A percentile compares a stretch with the other conserved stretches of the same genome.
Evolutionary conservation across 495 filamentous ascomycete species (phyloP).

Genomic region (Tricharina praecox): DNA sequence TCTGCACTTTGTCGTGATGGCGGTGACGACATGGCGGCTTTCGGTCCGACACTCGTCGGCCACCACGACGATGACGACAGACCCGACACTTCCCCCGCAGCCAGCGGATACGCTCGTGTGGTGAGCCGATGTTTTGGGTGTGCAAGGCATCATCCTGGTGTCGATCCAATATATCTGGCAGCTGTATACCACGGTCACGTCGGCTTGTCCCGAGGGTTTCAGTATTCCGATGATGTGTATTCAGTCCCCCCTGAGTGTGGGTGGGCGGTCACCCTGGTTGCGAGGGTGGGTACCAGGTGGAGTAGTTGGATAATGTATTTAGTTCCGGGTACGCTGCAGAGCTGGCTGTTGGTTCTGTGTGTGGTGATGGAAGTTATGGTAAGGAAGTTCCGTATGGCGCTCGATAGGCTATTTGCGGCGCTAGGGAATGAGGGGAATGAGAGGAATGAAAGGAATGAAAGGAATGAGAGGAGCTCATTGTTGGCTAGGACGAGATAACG

Average conservation of each 20-base stretch:
- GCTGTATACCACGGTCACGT: constrained; percentile 70
- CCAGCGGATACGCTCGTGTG: constrained; percentile 40
- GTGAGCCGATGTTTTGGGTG: constrained; percentile 73
- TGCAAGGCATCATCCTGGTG: constrained; percentile 60
- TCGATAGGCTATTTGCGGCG: constrained; percentile 10
- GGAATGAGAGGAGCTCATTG: constrained; percentile 2
- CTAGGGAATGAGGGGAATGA: constrained; percentile 6
- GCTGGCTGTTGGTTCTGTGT: constrained; percentile 59
- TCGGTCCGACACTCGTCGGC: constrained; percentile 10
- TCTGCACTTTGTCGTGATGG: constrained; percentile 52
- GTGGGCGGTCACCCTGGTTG: constrained; percentile 70
- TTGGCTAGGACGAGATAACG: not conserved
- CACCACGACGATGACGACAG: no score
- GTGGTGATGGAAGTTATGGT: constrained; percentile 52
- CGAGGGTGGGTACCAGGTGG: constrained; percentile 74
- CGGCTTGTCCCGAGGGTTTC: constrained; percentile 69
- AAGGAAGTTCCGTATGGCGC: constrained; percentile 12
- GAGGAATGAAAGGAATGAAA: no score
- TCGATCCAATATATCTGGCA: constrained; percentile 87
- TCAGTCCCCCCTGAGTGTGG: constrained; percentile 85
- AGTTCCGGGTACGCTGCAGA: constrained; percentile 73
- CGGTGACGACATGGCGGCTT: constrained; percentile 31
- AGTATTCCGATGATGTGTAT: constrained; percentile 98
- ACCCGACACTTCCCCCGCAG: constrained; percentile 36
- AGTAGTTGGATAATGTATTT: constrained; percentile 85